Evolutionary conservation across 2,329 filamentous ascomycete genomes (phyloP), one percentile per base, ranked within the genome.

Genomic region (Exophiala alcalophila): DNA sequence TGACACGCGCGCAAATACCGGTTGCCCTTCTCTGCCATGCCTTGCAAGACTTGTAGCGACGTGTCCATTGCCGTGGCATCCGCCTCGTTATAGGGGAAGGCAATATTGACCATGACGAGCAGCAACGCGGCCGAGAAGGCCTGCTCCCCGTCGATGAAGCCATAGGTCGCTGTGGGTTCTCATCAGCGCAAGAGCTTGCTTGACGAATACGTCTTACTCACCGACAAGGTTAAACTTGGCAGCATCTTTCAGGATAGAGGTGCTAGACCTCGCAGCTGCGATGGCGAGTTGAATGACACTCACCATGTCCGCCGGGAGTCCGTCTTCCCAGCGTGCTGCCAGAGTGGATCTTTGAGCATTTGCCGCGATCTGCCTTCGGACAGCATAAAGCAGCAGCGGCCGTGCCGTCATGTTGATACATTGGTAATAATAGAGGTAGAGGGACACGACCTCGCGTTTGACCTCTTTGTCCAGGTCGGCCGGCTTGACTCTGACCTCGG

Each of bases 341-440:
- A 18, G n/a, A 12, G 23, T 2, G 18, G 15, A 10, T 18, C 27
- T 11, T 12, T 8, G 15, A 31, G 9, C 12, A 31, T 44, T 9
- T 10, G 14, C 14, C 15, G 16, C 20, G 15, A 5, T 16, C 37
- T 36, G n/a, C 19, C 63, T 55, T 74, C 69, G 3, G 77, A 71
- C 2, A 76, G n/a, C 67, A 49, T 76, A 69, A 47, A 76, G 76
- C 0, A 77, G 62, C n/a, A 77, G 58, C 0, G 74, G 74, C 4
- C 74, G 63, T 0, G 68, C 71, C 0, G 73, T 74, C 72, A 77
- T 75, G 48, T 76, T 76, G 52, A 77, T 69, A 54, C 74, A 77
- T 27, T 75, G 73, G 46, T 76, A 75, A 51, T 75, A 77, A 48
- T 77, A 73, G 12, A 75, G 56, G 35, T 73, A 68, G 3, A 71